Evolutionary conservation across 179 eudicot genomes (phyloP), one percentile per base, ranked within the genome.

Genomic region (Pouteria campechiana): DNA sequence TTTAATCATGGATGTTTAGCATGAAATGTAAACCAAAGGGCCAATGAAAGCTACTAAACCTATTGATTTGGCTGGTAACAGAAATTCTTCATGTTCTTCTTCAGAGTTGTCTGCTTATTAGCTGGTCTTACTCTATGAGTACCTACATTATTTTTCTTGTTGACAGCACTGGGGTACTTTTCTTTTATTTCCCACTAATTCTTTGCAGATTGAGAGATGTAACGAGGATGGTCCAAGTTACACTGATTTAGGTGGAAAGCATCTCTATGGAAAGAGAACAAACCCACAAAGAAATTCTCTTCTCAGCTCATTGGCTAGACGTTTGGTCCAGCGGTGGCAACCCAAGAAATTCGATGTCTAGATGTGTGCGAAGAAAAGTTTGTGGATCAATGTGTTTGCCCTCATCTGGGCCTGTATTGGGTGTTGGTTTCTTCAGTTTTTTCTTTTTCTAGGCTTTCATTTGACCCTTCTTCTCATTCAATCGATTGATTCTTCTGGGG

Each of bases 341-440:
- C 98, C 98, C n/a, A 90, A 79, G 65, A 90, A 90, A 45, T 86
- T 57, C 37, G 94, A 90, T 29, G 58, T 83, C 41, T 86, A 90
- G 78, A 42, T 36, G 18, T 23, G 46, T 21, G 17, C 13, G 25
- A 33, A 17, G 17, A 35, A 43, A 16, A 33, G 1, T 12, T 28
- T 29, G 19, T 36, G 52, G 47, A 20, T 28, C n/a, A n/a, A n/a
- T n/a, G n/a, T n/a, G 30, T 27, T 41, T 10, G 11, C 36, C 52
- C 25, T 27, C 20, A 11, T 39, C 25, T 20, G 24, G 22, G 34
- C 16, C 30, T 17, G 13, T 19, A 19, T 16, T 25, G 28, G 25
- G 13, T 32, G 19, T 43, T 34, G 50, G 41, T 15, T 31, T 30
- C 21, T 41, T 32, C 32, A 14, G 32, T 14, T 10, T 13, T 9